Evolutionary conservation across 441 rosid genomes (phyloP), one percentile per base, ranked within the genome.

Genomic region (Viola pubescens): DNA sequence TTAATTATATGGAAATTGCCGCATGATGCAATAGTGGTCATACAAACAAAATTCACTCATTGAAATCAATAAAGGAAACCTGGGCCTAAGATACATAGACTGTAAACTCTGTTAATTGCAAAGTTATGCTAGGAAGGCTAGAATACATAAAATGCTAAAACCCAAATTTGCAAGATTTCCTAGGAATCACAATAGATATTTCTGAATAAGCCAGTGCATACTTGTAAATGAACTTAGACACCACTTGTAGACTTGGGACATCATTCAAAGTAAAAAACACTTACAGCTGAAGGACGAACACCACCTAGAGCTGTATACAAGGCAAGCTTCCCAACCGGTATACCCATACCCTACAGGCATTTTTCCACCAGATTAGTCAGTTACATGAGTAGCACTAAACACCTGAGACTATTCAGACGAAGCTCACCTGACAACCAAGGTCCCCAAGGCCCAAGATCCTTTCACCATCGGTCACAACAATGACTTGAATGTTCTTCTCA

Each of bases 391-490:
- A 3, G 6, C 41, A 52, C 2, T 34, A 53, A 10, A 37, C 9
- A 52, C 7, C 11, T 9, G 34, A 37, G 8, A 38, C 12, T 14
- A 14, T 40, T 19, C 10, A 61, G 52, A 38, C 56, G 55, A 48
- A 53, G 9, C 54, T 49, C 49, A 88, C 97, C 88, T 90, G 97
- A 78, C 97, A 84, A 13, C 97, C 97, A 58, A 90, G 94, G 69
- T 90, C 97, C 52, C 97, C 97, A 54, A 90, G 82, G 40, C 97
- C 97, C 73, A 88, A 77, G 40, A 90, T 88, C 47, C 97, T 74
- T 76, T 90, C 96, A 10, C 97, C 96, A 10, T 90, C 97, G 12
- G 97, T 90, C 48, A 90, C 97, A 56, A 88, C 97, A 50, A 90
- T 85, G 52, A 90, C 97, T 66, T 90, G 94, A 63, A 90, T 79